These are phyloP conservation scores for Annulohypoxylon truncatum DNA, from an alignment of 2,329 filamentous ascomycete genomes.

Conservation along the genomic window DNA sequence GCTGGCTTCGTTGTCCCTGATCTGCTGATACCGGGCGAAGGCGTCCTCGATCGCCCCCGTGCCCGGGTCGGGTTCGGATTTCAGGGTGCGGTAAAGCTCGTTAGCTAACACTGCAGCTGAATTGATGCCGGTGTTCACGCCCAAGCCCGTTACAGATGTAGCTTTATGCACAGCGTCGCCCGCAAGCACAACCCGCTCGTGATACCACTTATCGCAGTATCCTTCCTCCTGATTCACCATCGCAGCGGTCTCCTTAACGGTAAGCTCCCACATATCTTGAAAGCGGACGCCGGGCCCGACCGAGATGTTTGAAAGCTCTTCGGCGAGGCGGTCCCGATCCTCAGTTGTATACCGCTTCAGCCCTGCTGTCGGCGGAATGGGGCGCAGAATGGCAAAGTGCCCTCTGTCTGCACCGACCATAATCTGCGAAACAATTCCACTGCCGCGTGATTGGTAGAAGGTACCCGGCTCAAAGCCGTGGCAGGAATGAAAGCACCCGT, in stretches of 20 bases:
- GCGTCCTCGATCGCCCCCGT: slow-evolving; percentile 8
- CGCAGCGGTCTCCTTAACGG: not conserved
- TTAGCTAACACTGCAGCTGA: slow-evolving; percentile 15
- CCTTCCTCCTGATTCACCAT: slow-evolving; percentile 26
- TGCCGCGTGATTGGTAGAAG: not conserved
- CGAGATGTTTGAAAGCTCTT: slow-evolving; percentile 1
- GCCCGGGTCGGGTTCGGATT: slow-evolving; percentile 8
- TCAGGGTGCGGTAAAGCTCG: slow-evolving; percentile 5
- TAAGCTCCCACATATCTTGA: slow-evolving; percentile 14
- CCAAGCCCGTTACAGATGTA: slow-evolving; percentile 15
- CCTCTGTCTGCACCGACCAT: slow-evolving; percentile 4
- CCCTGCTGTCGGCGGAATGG: slow-evolving; percentile 3
- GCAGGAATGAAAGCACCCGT: not conserved
- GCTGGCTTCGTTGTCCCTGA: not conserved
- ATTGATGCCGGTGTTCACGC: slow-evolving; percentile 12
- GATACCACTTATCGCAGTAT: slow-evolving; percentile 13
- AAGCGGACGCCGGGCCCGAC: slow-evolving; percentile 17
- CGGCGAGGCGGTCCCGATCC: slow-evolving; percentile 7
- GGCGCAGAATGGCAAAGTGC: slow-evolving; percentile 15
- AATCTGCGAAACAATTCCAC: slow-evolving; percentile 1
- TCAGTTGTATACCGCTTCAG: slow-evolving; percentile 13
- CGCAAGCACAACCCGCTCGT: slow-evolving; percentile 12
- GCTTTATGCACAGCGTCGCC: slow-evolving; percentile 11
- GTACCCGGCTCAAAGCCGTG: not conserved
- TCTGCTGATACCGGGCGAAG: slow-evolving; percentile 19